Evolutionary conservation across 495 filamentous ascomycete species (phyloP).

Genomic region (Xylaria sp.): DNA sequence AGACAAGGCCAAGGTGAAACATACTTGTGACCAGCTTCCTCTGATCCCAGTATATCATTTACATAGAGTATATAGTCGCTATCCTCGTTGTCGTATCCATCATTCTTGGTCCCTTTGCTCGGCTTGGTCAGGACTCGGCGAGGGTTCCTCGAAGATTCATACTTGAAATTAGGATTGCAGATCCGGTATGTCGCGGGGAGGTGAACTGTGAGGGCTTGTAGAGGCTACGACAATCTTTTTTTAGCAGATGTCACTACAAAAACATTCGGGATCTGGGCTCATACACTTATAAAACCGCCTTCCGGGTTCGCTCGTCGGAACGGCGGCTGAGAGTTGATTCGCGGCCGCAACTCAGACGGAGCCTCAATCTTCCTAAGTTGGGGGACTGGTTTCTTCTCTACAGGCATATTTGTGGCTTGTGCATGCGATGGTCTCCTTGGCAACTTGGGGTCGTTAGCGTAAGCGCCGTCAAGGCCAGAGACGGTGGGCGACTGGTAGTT

Average conservation of each 20-base stretch:
- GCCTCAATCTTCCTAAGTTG: conserved; percentile 81
- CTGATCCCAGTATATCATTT: conserved; percentile 97
- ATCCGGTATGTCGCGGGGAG: conserved; percentile 96
- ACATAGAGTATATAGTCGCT: conserved; percentile 99
- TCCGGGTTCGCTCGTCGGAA: conserved; percentile 95
- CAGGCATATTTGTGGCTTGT: conserved; percentile 50
- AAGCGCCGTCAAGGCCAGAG: conserved; percentile 72
- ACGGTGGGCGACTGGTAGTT: conserved; percentile 72
- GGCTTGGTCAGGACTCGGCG: conserved; percentile 98
- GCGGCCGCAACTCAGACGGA: conserved; percentile 77
- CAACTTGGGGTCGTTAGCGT: conserved; percentile 75
- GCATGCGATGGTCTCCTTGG: conserved; percentile 63
- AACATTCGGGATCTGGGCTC: conserved; percentile 41
- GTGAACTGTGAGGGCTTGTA: conserved; percentile 94
- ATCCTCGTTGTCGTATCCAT: conserved; percentile 98
- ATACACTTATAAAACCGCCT: conserved; percentile 97
- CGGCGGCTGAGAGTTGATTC: conserved; percentile 83
- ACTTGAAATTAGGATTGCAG: conserved; percentile 98
- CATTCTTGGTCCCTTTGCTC: conserved; percentile 98
- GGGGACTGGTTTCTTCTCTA: conserved; percentile 77
- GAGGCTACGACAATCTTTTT: conserved; percentile 63
- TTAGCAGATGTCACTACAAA: conserved; percentile 23
- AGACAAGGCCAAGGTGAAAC: conserved; percentile 37
- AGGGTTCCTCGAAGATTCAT: conserved; percentile 98
- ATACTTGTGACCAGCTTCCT: conserved; percentile 96